Base-by-base conservation (phyloP, 2,329 filamentous ascomycete genomes). In the Verticillium nubilum region DNA sequence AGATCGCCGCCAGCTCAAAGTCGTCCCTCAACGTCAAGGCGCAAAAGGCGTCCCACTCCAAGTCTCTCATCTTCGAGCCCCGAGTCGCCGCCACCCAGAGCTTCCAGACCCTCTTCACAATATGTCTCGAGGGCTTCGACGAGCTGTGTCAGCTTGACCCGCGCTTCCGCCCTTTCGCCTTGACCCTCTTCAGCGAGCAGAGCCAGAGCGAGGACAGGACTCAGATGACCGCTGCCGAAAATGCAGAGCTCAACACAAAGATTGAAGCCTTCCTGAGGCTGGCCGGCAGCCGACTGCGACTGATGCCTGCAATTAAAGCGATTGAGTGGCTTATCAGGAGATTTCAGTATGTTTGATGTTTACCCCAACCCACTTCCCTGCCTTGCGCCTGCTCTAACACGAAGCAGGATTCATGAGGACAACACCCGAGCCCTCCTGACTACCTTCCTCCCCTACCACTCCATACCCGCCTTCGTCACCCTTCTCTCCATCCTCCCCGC, bases 281-380 rank as follows among this genome's bases (percentile, higher is more conserved):
- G 15, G 86, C 90, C 12, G 89, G 91, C 25, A 86, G 87, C 27
- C 85, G 89, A 47, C 72, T 99, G 65, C 81, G 94, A 63, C 80
- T 99, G 31, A 92, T 89, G 77, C 94, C 95, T 47, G 92, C 91
- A 1, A 85, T 97, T 58, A 96, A 96, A 75, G 87, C 93, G 17
- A 81, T 98, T 37, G 96, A 99, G 78, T 99, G 95, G 95, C 82
- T 99, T 54, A 84, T 99, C 58, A 83, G 95, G 69, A 84, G 94
- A 68, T 99, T 98, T 70, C 86, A 88, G 92, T 96, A 78, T 62
- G 81, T 67, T 7, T 6, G 17, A 26, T 5, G 2, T 13, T 9
- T 17, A 6, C 7, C 37, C 37, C 9, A 12, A 12, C 37, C 3
- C 15, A n/a, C 1, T 19, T 29, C 25, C 12, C 7, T 13, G 37